A percentile compares a stretch with the other conserved stretches of the same genome.
phyloP scores from a whole-genome alignment of 192 early-diverging fungal genomes.

The Coemansia sp. region DNA sequence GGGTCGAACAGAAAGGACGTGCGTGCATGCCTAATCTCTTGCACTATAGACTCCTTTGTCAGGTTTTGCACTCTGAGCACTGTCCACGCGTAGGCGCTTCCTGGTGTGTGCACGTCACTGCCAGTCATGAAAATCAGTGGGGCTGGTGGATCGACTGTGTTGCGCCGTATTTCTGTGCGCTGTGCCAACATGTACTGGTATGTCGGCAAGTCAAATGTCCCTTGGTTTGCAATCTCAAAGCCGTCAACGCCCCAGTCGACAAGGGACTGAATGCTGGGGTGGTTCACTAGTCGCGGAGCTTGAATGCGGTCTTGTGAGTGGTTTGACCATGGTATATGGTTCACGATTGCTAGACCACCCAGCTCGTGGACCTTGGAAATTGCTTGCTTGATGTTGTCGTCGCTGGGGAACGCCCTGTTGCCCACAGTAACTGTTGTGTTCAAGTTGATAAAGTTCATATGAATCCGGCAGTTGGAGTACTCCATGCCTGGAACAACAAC shows the following conservation, averaged over 20 bases:
- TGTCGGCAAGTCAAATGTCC: slow-evolving; percentile 59
- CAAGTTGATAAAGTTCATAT: slow-evolving; percentile 70
- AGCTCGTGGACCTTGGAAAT: slow-evolving; percentile 62
- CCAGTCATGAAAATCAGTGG: slow-evolving; percentile 61
- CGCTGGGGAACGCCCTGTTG: slow-evolving; percentile 56
- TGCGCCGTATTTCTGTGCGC: background rate
- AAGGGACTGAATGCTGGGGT: slow-evolving; percentile 59
- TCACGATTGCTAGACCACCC: slow-evolving; percentile 70
- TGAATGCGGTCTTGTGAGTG: slow-evolving; percentile 58
- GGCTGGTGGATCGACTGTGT: slow-evolving; percentile 11
- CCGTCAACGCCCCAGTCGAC: slow-evolving; percentile 70
- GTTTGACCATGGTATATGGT: slow-evolving; percentile 79
- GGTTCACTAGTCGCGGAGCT: slow-evolving; percentile 58
- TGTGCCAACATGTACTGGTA: slow-evolving; percentile 42
- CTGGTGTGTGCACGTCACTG: slow-evolving; percentile 66
- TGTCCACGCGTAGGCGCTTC: slow-evolving; percentile 63
- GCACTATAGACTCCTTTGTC: slow-evolving; percentile 55
- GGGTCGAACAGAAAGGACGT: slow-evolving; percentile 68
- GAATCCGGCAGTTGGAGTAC: slow-evolving; percentile 66
- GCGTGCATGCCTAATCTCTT: slow-evolving; percentile 56
- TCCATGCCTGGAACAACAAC: slow-evolving; percentile 69
- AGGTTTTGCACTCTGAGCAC: slow-evolving; percentile 53
- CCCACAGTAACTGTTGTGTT: slow-evolving; percentile 54
- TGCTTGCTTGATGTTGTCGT: slow-evolving; percentile 58
- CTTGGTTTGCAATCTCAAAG: slow-evolving; percentile 65